Conservation (phyloP, 2,329 filamentous ascomycete genomes). For the Colletotrichum lentis region DNA sequence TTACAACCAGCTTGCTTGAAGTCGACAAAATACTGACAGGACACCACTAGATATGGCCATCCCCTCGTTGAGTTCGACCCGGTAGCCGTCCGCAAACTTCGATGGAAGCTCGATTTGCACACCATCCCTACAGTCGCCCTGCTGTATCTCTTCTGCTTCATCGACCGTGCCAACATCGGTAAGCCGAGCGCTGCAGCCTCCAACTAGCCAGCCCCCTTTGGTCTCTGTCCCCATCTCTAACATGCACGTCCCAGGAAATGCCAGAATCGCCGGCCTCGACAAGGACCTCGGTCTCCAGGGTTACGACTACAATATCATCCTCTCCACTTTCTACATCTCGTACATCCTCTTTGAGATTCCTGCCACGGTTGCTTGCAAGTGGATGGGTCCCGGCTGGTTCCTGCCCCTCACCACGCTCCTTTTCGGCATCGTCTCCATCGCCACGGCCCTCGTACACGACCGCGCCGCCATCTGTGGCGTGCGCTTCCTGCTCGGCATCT, state of each 20-base stretch:
- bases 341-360: constrained; percentile 80
- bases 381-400: constrained; percentile 76
- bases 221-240: not conserved
- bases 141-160: constrained; percentile 77
- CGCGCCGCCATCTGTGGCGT: constrained; percentile 64
- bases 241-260: constrained; percentile 63
- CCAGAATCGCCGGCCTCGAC: constrained; percentile 70
- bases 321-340: constrained; percentile 75
- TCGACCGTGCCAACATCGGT: constrained; percentile 79
- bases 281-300: constrained; percentile 65
- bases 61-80: constrained; percentile 63
- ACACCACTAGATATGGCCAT: constrained; percentile 54
- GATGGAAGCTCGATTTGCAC: constrained; percentile 70
- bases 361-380: constrained; percentile 73
- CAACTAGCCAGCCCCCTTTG: too few relatives aligned
- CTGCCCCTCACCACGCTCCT: constrained; percentile 68
- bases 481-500: constrained; percentile 72
- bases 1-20: too few relatives aligned
- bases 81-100: constrained; percentile 64
- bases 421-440: constrained; percentile 71
- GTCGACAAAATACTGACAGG: not conserved
- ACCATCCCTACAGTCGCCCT: constrained; percentile 72
- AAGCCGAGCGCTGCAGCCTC: constrained; percentile 36
- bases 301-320: constrained; percentile 74
- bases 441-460: constrained; percentile 70